Evolutionary conservation across 768 basidiomycete species (phyloP).

Genomic region (Psilocybe cubensis): DNA sequence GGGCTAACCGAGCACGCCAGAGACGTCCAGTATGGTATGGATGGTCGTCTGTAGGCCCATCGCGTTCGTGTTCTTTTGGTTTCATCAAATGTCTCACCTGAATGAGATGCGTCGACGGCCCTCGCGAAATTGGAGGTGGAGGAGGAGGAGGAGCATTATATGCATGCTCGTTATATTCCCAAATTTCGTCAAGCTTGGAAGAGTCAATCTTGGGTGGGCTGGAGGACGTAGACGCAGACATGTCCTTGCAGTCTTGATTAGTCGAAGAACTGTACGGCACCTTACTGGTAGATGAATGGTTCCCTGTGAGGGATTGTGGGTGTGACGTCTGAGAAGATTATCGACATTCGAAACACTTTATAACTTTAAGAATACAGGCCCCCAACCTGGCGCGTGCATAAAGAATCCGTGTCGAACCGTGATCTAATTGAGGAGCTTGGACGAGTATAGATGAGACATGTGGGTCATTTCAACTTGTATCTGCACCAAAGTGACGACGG

Average conservation of each 20-base stretch:
- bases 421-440: not conserved
- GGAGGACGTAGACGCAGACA: not conserved
- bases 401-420: not conserved
- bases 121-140: not conserved
- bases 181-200: not conserved
- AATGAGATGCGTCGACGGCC: not conserved
- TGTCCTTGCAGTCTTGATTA: not conserved
- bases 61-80: not conserved
- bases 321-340: no score
- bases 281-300: no score
- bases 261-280: no score
- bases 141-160: not conserved
- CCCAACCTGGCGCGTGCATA: no score
- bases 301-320: no score
- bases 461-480: not conserved
- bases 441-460: not conserved
- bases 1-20: slow-evolving; percentile 2
- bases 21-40: not conserved
- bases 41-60: not conserved
- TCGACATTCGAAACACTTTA: no score
- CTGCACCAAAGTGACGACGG: not conserved
- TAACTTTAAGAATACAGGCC: no score
- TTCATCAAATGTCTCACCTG: not conserved
- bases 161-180: not conserved
- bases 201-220: not conserved